Base-by-base conservation (phyloP, 2,329 filamentous ascomycete genomes). In the Stenocarpella maydis region DNA sequence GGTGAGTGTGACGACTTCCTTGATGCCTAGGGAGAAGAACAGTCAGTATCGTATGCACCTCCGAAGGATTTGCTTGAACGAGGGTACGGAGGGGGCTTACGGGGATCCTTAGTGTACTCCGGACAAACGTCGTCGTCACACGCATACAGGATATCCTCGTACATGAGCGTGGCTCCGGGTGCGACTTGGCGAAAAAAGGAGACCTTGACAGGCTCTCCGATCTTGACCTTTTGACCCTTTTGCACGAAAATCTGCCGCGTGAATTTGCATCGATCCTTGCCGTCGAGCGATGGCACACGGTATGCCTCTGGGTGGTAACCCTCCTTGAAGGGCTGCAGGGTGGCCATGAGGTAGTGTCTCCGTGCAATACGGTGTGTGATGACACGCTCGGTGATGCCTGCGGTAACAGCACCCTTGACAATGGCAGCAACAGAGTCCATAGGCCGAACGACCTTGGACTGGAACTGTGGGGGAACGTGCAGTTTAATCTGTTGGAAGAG, bases 401-500 rank as follows among this genome's bases (percentile, higher is more conserved):
- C 95, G 3, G 96, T 98, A 73, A 98, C 96, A 67, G 96, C 96
- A 74, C 96, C 96, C 84, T 98, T 98, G 82, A 98, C 96, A 75
- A 99, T 99, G 73, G 96, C 96, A 52, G 96, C 95, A 69, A 99
- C 96, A 1, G 96, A 97, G 84, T 99, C 96, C 96, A 98, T 98
- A 68, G 96, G 96, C 67, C 96, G 91, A 50, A 99, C 95, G 58
- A 98, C 96, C 87, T 98, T 98, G 80, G 93, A 92, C 84, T 98
- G 95, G 86, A 98, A 99, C 80, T 98, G 96, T 12, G 96, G 96
- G 45, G 96, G 96, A 2, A 99, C 96, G 79, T 98, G 96, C 54
- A 98, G 90, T 82, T 97, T 98, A 85, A 99, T 98, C 82, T 99
- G 96, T 82, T 98, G 95, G 89, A 98, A 99, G 71, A 99, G 91